Percentiles rank a stretch among this genome's conserved stretches.
These are phyloP conservation scores for Pestalotiopsis sp. DNA, from an alignment of 2,329 filamentous ascomycete species.

Conservation along the genomic window DNA sequence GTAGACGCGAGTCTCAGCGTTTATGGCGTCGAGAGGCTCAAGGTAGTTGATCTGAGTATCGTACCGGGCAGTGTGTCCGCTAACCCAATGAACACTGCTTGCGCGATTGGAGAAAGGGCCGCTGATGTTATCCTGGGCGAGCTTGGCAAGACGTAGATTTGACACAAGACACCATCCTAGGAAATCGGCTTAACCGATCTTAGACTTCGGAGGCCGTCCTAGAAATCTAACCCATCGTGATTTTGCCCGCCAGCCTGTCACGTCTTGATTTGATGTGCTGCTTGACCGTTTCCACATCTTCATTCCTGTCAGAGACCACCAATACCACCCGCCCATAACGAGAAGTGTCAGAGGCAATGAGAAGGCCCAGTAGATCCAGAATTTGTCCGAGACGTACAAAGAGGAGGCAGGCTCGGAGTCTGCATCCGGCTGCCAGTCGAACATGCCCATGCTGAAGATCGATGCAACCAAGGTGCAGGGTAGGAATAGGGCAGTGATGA, in stretches of 20 bases:
- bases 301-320: neutral
- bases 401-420: neutral
- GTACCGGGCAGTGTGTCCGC: slow-evolving; percentile 33
- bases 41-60: slow-evolving; percentile 35
- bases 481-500: neutral
- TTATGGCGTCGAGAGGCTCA: slow-evolving; percentile 37
- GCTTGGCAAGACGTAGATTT: slow-evolving; percentile 19
- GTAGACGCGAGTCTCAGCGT: slow-evolving; percentile 39
- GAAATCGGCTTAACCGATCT: neutral
- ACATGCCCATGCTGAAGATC: neutral
- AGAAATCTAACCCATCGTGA: neutral
- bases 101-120: slow-evolving; percentile 47
- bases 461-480: neutral
- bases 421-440: neutral
- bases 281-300: neutral
- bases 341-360: neutral
- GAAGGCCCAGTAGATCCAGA: neutral
- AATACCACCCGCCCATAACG: neutral
- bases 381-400: neutral
- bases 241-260: neutral
- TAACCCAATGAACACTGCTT: slow-evolving; percentile 49
- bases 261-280: neutral
- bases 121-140: slow-evolving; percentile 38
- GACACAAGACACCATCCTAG: neutral
- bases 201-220: neutral